A percentile compares a stretch with the other conserved stretches of the same genome.
These are phyloP conservation scores for Pyrus communis DNA, from an alignment of 306 rosid genomes.

Conservation along the genomic window DNA sequence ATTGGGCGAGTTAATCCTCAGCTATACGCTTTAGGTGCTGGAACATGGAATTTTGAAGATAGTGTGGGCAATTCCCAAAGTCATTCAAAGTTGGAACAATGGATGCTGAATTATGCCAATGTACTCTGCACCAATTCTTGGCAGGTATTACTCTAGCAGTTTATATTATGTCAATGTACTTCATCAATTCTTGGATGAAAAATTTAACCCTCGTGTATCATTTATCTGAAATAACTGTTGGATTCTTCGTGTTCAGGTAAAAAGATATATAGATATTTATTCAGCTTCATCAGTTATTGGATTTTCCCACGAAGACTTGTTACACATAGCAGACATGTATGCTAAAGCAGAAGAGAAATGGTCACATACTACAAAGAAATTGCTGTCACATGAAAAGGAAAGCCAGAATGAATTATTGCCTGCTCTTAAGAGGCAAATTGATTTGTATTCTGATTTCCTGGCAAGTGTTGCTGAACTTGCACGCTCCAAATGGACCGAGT, in stretches of 20 bases:
- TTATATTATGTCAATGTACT: background rate
- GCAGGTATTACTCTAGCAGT: conserved; percentile 51
- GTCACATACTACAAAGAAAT: conserved; percentile 41
- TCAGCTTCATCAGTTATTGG: conserved; percentile 84
- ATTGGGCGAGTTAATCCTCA: conserved; percentile 82
- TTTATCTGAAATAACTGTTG: background rate
- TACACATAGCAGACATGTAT: conserved; percentile 47
- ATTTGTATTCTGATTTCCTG: conserved; percentile 57
- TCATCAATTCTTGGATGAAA: background rate
- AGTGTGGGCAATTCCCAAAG: conserved; percentile 23
- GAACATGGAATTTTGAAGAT: conserved; percentile 44
- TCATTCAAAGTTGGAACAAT: conserved; percentile 41
- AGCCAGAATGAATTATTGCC: conserved; percentile 36
- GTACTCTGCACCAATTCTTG: conserved; percentile 81
- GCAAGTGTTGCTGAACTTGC: conserved; percentile 75
- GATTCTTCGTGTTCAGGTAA: conserved; percentile 47
- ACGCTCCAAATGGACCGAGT: conserved; percentile 96
- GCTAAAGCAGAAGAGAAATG: conserved; percentile 60
- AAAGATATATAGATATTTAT: conserved; percentile 83
- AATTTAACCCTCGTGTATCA: background rate
- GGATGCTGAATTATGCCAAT: conserved; percentile 76
- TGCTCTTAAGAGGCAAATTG: conserved; percentile 58
- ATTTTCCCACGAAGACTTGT: conserved; percentile 75
- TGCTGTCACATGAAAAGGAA: conserved; percentile 28
- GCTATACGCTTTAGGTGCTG: conserved; percentile 70